These are phyloP conservation scores for Hibiscus trionum DNA, from an alignment of 345 rosid species.

Conservation along the genomic window DNA sequence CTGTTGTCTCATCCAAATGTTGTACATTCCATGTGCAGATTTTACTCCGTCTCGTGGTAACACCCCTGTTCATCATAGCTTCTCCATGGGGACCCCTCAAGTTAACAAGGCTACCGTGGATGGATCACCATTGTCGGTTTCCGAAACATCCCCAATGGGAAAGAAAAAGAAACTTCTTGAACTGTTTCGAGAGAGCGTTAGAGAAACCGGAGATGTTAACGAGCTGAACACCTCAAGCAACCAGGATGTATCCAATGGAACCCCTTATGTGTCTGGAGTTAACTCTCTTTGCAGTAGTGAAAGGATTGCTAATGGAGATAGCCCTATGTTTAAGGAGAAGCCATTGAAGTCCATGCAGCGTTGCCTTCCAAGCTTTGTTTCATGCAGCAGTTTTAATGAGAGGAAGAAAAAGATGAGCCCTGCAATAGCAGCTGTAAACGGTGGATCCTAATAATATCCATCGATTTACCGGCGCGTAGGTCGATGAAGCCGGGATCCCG, in stretches of 20 bases:
- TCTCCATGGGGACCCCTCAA: conserved; percentile 39
- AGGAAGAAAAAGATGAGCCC: conserved; percentile 70
- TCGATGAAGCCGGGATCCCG: conserved; percentile 3
- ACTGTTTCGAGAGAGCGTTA: conserved; percentile 54
- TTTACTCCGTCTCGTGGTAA: conserved; percentile 85
- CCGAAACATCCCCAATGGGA: conserved; percentile 35
- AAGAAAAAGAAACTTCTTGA: conserved; percentile 76
- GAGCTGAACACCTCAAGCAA: conserved; percentile 9
- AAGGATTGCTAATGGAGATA: conserved; percentile 40
- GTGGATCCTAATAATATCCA: conserved; percentile 17
- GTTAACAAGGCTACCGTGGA: conserved; percentile 24
- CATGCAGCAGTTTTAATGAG: conserved; percentile 49
- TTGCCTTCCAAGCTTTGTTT: conserved; percentile 73
- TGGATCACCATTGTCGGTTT: conserved; percentile 30
- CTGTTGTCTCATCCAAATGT: background rate
- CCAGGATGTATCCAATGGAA: conserved; percentile 31
- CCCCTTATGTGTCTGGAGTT: conserved; percentile 47
- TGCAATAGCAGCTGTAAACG: conserved; percentile 29
- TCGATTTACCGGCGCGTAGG: background rate
- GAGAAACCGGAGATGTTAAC: conserved; percentile 25
- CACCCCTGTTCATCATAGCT: conserved; percentile 64
- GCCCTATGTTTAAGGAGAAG: conserved; percentile 30
- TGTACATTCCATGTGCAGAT: conserved; percentile 35
- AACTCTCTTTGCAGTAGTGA: conserved; percentile 46
- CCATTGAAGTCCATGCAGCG: conserved; percentile 36